Evolutionary conservation across 352 stramenopile genomes (phyloP), one percentile per base, ranked within the genome.

Genomic region (Phytopythium boreale): DNA sequence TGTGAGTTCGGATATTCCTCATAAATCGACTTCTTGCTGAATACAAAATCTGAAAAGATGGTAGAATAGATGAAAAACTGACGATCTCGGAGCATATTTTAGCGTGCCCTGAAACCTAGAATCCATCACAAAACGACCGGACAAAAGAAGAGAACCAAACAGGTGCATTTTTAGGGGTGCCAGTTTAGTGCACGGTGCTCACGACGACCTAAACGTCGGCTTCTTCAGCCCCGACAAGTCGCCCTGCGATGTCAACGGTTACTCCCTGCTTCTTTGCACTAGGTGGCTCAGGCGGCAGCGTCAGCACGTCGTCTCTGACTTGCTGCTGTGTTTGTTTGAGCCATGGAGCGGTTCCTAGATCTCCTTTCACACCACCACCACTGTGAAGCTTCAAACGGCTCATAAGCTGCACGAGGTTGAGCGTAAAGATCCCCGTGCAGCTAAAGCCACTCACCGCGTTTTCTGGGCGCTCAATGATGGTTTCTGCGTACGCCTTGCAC

Each of bases 181-280:
- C 47, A 36, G 22, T 55, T 55, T 55, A 55, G 47, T 55, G 47
- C 47, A 36, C 47, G 26, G 5, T 55, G 24, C 47, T 36, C 47
- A n/a, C 19, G 22, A 1, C 12, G 47, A 4, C 47, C 47, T 55
- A 55, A 17, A 20, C 22, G 46, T 34, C 46, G 24, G 46, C 46
- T 29, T 53, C 46, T 31, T 29, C 46, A 19, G 24, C 46, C 1
- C 46, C 46, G 24, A 53, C 46, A 34, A 53, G 10, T 1, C 46
- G n/a, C 24, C 46, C 22, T 9, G 46, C 46, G 47, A 55, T 55
- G 24, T 55, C 47, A 55, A 55, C 47, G 6, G 47, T 55, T 6
- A 55, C 47, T 8, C 22, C 0, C 24, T 55, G 47, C 47, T 55
- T 55, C 47, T 55, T 55, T 2, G 22, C 9, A 1, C 22, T 34